Evolutionary conservation across 2,329 filamentous ascomycete genomes (phyloP).

Genomic region (Aspergillus sp.): DNA sequence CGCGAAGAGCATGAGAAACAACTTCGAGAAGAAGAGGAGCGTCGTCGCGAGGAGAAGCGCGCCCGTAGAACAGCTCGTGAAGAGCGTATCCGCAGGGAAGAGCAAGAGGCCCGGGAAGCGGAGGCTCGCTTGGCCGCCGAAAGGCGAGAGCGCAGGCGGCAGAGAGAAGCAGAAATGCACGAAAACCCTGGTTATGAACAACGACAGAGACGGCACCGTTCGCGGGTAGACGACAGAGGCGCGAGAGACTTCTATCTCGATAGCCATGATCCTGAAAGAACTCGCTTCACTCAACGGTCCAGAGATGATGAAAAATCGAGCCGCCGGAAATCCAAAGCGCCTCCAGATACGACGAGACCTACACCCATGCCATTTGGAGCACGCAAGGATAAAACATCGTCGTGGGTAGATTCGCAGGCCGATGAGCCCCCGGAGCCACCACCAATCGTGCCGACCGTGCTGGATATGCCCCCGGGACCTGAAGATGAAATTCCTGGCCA

Average conservation of each 20-base stretch:
- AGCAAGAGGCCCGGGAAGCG: slow-evolving; percentile 57
- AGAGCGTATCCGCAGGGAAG: slow-evolving; percentile 38
- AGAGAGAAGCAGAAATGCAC: slow-evolving; percentile 34
- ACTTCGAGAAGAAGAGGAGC: slow-evolving; percentile 29
- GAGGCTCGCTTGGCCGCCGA: slow-evolving; percentile 50
- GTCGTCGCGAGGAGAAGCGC: slow-evolving; percentile 32
- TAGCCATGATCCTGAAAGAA: slow-evolving; percentile 27
- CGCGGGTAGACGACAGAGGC: slow-evolving; percentile 29
- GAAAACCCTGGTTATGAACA: slow-evolving; percentile 24
- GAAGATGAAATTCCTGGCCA: slow-evolving; percentile 29
- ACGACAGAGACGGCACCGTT: slow-evolving; percentile 33
- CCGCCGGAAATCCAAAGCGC: slow-evolving; percentile 37
- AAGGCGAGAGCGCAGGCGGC: slow-evolving; percentile 40
- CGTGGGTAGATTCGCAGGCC: slow-evolving; percentile 50
- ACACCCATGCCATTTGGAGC: slow-evolving; percentile 35
- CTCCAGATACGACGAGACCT: slow-evolving; percentile 20
- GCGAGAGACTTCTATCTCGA: slow-evolving; percentile 27
- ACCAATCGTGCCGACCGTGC: slow-evolving; percentile 45
- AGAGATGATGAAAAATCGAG: slow-evolving; percentile 33
- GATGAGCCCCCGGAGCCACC: slow-evolving; percentile 50
- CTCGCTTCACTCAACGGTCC: slow-evolving; percentile 31
- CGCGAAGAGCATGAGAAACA: slow-evolving; percentile 37
- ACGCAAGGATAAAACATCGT: slow-evolving; percentile 50
- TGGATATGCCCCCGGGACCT: slow-evolving; percentile 40
- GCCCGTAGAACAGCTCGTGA: slow-evolving; percentile 36